Evolutionary conservation across 495 filamentous ascomycete species (phyloP).

Genomic region (Aspergillus sparsus): DNA sequence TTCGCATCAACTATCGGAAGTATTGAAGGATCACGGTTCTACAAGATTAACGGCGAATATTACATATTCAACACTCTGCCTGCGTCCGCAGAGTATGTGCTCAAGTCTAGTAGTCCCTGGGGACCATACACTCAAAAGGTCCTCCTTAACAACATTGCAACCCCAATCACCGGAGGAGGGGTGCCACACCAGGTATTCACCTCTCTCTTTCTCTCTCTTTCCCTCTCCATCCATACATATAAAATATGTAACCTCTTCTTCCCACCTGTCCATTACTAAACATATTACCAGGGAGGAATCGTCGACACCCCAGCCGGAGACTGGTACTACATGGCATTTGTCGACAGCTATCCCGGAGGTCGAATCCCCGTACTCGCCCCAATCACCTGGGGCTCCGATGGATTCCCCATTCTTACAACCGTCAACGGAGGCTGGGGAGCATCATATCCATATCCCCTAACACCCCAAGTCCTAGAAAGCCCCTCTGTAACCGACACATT

Average conservation of each 20-base stretch:
- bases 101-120: constrained; percentile 46
- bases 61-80: constrained; percentile 55
- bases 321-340: constrained; percentile 63
- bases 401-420: constrained; percentile 46
- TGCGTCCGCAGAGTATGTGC: constrained; percentile 47
- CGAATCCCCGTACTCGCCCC: constrained; percentile 61
- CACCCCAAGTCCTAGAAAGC: too few relatives aligned
- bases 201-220: too few relatives aligned
- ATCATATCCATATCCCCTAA: not conserved
- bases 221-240: too few relatives aligned
- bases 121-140: constrained; percentile 48
- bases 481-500: not conserved
- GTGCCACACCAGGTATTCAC: constrained; percentile 42
- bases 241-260: too few relatives aligned
- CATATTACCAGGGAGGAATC: constrained; percentile 49
- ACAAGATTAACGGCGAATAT: constrained; percentile 54
- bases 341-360: constrained; percentile 55
- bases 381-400: constrained; percentile 49
- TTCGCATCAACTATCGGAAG: constrained; percentile 41
- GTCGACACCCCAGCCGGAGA: constrained; percentile 51
- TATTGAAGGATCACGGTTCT: constrained; percentile 59
- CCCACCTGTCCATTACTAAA: too few relatives aligned
- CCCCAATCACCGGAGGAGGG: constrained; percentile 47
- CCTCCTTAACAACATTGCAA: constrained; percentile 35
- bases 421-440: constrained; percentile 8